These are phyloP conservation scores for Populus hybrid DNA, from an alignment of 441 rosid species.

Conservation along the genomic window DNA sequence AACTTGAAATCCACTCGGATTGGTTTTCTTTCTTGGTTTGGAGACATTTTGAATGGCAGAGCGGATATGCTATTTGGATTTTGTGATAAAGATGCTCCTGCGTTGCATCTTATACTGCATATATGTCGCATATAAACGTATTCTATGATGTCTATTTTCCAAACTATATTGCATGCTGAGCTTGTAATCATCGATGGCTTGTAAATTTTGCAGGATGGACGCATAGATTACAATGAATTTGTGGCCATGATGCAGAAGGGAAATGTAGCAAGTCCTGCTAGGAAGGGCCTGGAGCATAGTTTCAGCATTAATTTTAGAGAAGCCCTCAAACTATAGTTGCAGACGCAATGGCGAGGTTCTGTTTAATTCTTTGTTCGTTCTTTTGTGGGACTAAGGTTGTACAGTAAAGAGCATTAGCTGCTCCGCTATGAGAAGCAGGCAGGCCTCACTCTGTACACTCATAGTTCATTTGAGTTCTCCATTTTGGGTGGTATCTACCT, in stretches of 20 bases:
- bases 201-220: slow-evolving; percentile 65
- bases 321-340: slow-evolving; percentile 47
- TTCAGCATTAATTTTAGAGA: slow-evolving; percentile 67
- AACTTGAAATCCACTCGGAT: background rate
- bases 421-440: slow-evolving; percentile 13
- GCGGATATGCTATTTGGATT: background rate
- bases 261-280: slow-evolving; percentile 39
- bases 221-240: slow-evolving; percentile 90
- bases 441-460: background rate
- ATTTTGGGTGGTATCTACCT: background rate
- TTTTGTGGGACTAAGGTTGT: slow-evolving; percentile 14
- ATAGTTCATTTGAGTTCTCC: background rate
- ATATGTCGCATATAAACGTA: background rate
- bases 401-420: slow-evolving; percentile 13
- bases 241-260: slow-evolving; percentile 97
- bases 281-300: slow-evolving; percentile 60
- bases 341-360: slow-evolving; percentile 8
- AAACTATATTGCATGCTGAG: background rate
- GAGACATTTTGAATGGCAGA: background rate
- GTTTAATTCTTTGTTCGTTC: background rate
- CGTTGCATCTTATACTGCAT: background rate
- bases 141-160: background rate
- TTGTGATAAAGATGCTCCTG: background rate
- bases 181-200: background rate
- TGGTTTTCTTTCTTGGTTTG: background rate